Evolutionary conservation across 108 stramenopile genomes (phyloP), one percentile per base, ranked within the genome.

Genomic region (Skeletonema menzelii): DNA sequence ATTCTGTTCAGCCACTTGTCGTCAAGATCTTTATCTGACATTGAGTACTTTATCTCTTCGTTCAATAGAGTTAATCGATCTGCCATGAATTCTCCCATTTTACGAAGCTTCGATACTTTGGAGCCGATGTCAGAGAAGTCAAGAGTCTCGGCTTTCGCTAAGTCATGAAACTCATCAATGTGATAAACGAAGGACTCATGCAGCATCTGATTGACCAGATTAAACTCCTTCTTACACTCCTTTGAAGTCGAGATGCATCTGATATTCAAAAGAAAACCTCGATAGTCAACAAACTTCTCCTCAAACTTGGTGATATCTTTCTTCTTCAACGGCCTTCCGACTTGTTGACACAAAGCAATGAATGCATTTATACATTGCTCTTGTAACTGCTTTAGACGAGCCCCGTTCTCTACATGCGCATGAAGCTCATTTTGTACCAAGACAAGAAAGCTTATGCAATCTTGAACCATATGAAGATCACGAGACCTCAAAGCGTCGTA

Each of bases 161-260:
- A 8, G 27, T 28, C 8, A 6, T 56, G 24, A 14, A 87, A 65
- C 31, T 31, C 6, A 11, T 44, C 32, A 28, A 87, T 49, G 28
- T 80, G 59, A 12, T 77, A 55, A 13, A 56, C 59, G 27, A 87
- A 65, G 13, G 47, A 72, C 49, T 85, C 79, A 30, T 37, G 75
- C 6, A 87, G 40, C 12, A 87, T 37, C 32, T 85, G 84, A 63
- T 87, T 83, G 7, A 70, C 69, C 24, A 83, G 71, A 13, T 63
- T 22, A 58, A 81, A 83, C 31, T 68, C 56, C 56, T 67, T 80
- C 44, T 32, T 22, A 26, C 57, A 61, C n/a, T 67, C 53, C 5
- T n/a, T 8, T 5, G 66, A 66, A 14, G 55, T 19, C 34, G 78
- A 49, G 20, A 85, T 37, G 30, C 27, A 75, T n/a, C 64, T 31